These are phyloP conservation scores for Hylodesmum podocarpum DNA, from an alignment of 306 rosid genomes.

Conservation along the genomic window DNA sequence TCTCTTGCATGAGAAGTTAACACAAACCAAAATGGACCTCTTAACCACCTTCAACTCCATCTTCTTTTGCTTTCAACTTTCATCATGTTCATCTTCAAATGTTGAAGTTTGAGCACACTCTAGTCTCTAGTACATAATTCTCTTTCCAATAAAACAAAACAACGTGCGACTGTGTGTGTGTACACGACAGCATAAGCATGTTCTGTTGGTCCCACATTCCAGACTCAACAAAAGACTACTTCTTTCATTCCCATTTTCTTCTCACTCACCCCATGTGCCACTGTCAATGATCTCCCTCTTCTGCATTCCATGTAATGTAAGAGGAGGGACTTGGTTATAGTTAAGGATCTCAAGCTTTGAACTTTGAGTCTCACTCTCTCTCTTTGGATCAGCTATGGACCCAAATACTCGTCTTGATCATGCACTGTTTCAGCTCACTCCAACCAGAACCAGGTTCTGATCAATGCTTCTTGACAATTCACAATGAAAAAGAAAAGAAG, in stretches of 20 bases:
- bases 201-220: conserved; percentile 63
- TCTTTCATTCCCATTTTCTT: conserved; percentile 15
- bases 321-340: not conserved
- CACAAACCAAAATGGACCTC: conserved; percentile 39
- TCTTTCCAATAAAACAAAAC: not conserved
- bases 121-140: not conserved
- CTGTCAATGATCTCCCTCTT: conserved; percentile 37
- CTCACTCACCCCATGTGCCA: conserved; percentile 59
- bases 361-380: conserved; percentile 14
- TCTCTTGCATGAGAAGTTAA: conserved; percentile 50
- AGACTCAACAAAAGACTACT: conserved; percentile 39
- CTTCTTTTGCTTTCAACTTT: not conserved
- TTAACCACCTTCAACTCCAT: conserved; percentile 40
- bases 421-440: conserved; percentile 96
- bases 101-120: not conserved
- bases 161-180: not conserved
- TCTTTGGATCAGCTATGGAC: conserved; percentile 60
- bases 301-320: conserved; percentile 40
- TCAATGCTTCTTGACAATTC: conserved; percentile 11
- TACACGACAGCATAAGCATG: conserved; percentile 11
- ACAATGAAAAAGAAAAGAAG: not conserved
- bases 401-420: conserved; percentile 79
- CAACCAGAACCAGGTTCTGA: conserved; percentile 94
- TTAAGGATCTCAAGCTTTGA: conserved; percentile 24
- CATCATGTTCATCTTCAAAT: not conserved